Conservation (phyloP, 2,329 filamentous ascomycete genomes). For the Cercospora citrullina region DNA sequence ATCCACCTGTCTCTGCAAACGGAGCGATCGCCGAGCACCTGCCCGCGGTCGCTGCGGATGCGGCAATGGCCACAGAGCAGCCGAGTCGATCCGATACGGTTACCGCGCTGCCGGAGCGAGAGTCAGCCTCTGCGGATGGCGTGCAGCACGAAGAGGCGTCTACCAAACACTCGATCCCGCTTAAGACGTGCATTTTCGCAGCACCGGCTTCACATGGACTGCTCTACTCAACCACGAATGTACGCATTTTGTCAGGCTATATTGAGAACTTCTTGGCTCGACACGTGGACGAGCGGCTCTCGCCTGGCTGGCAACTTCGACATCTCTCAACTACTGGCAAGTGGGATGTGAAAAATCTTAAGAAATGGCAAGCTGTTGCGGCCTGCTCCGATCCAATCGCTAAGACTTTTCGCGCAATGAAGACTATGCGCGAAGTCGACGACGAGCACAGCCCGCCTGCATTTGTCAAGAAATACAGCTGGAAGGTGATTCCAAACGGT, state of each 20-base stretch:
- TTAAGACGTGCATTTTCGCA: conserved; percentile 71
- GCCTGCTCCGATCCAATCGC: conserved; percentile 60
- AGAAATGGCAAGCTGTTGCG: conserved; percentile 72
- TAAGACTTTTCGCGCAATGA: conserved; percentile 81
- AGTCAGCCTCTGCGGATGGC: background rate
- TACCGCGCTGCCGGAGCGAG: background rate
- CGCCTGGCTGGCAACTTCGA: conserved; percentile 86
- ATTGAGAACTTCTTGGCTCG: conserved; percentile 78
- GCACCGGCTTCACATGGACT: conserved; percentile 79
- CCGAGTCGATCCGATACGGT: background rate
- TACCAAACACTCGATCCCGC: conserved; percentile 42
- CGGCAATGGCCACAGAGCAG: conserved; percentile 13
- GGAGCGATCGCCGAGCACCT: background rate
- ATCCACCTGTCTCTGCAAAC: background rate
- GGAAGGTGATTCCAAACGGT: conserved; percentile 52
- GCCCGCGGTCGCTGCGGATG: conserved; percentile 15
- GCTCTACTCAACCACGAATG: conserved; percentile 74
- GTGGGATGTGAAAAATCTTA: conserved; percentile 96
- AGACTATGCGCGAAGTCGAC: conserved; percentile 88
- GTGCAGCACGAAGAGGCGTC: conserved; percentile 26
- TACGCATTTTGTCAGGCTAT: conserved; percentile 74
- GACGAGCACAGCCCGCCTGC: conserved; percentile 72
- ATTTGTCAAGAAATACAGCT: conserved; percentile 69
- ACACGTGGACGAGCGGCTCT: conserved; percentile 74
- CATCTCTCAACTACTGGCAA: conserved; percentile 87